phyloP scores from a whole-genome alignment of 352 stramenopile species.

The Globisporangium nagaii region DNA sequence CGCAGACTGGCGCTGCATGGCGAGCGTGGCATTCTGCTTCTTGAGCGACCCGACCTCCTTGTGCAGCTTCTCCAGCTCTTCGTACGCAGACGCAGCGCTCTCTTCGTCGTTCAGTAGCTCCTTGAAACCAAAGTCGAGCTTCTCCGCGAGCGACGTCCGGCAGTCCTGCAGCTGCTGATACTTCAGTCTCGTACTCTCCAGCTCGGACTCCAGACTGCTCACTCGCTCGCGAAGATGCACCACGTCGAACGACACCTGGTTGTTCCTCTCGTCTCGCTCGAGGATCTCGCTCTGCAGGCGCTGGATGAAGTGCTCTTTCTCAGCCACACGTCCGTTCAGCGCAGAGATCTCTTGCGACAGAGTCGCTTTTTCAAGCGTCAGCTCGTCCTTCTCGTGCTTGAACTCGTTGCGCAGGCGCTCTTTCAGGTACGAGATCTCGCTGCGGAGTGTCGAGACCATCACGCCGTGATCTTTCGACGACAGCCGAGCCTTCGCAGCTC shows the following conservation, averaged over 20 bases:
- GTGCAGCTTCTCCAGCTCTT: constrained; percentile 41
- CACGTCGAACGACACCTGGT: constrained; percentile 29
- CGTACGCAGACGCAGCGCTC: constrained; percentile 30
- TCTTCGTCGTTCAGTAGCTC: constrained; percentile 63
- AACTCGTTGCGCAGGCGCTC: constrained; percentile 55
- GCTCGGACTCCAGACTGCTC: constrained; percentile 27
- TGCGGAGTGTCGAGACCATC: constrained; percentile 54
- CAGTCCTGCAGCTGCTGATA: constrained; percentile 59
- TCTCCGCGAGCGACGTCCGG: constrained; percentile 37
- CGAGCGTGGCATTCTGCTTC: constrained; percentile 22
- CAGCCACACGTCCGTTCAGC: constrained; percentile 26
- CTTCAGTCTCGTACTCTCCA: constrained; percentile 29
- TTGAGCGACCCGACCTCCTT: constrained; percentile 34
- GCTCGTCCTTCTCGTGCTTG: constrained; percentile 47
- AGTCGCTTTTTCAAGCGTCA: constrained; percentile 30
- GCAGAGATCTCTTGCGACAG: constrained; percentile 37
- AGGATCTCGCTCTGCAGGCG: constrained; percentile 39
- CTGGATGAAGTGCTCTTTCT: constrained; percentile 41
- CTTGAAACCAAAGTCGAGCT: constrained; percentile 68
- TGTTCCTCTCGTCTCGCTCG: constrained; percentile 30
- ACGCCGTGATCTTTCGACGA: constrained; percentile 44
- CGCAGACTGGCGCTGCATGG: constrained; percentile 22
- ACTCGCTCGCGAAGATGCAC: constrained; percentile 38
- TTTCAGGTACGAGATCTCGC: constrained; percentile 53
- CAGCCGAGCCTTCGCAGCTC: constrained; percentile 30